Percentiles rank a stretch among this genome's conserved stretches.
Conservation (phyloP, 106 monocot genomes). For the Triglochin maritima region DNA sequence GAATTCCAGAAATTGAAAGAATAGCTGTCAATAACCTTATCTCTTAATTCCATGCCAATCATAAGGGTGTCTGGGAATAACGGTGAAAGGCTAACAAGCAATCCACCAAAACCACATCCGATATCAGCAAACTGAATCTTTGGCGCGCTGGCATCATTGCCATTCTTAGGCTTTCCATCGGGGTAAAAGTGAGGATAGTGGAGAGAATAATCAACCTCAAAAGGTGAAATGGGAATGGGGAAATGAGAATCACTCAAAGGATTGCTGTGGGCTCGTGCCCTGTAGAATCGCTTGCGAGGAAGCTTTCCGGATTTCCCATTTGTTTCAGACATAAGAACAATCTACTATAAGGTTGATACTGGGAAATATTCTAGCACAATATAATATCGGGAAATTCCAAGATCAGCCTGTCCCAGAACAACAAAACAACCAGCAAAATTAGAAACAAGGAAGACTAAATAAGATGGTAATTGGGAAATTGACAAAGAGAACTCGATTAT, state of each 20-base stretch:
- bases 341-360: neutral
- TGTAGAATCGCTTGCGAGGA: slow-evolving; percentile 80
- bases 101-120: slow-evolving; percentile 91
- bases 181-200: slow-evolving; percentile 64
- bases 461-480: no score
- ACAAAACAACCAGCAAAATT: no score
- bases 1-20: neutral
- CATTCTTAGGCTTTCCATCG: slow-evolving; percentile 3
- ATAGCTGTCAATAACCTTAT: slow-evolving; percentile 44
- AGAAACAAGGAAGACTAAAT: no score
- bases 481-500: no score
- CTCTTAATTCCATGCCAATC: slow-evolving; percentile 96
- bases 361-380: no score
- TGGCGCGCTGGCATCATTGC: neutral
- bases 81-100: slow-evolving; percentile 70
- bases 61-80: slow-evolving; percentile 84
- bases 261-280: slow-evolving; percentile 98
- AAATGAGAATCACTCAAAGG: slow-evolving; percentile 96
- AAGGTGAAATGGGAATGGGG: slow-evolving; percentile 69
- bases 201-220: slow-evolving; percentile 50
- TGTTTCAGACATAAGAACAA: neutral
- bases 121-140: slow-evolving; percentile 81
- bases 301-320: slow-evolving; percentile 36
- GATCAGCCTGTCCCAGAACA: no score
- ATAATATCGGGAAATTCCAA: no score